These are phyloP conservation scores for Dipodascopsis uninucleata DNA, from an alignment of 805 yeast species.

Conservation along the genomic window DNA sequence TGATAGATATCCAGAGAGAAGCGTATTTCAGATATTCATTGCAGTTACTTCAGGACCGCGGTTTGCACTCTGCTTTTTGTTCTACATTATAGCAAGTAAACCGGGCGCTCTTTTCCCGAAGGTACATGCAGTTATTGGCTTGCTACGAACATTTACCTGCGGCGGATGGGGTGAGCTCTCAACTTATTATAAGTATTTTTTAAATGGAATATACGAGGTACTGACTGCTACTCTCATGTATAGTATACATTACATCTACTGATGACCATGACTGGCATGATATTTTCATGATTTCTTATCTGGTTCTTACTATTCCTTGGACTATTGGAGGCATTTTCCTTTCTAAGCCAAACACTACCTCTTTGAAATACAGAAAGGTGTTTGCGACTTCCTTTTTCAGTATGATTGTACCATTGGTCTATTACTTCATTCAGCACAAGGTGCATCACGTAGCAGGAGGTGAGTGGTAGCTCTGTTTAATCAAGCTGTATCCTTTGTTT, in stretches of 20 bases:
- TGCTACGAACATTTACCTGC: conserved; percentile 86
- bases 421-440: conserved; percentile 89
- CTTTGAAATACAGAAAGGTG: conserved; percentile 50
- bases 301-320: conserved; percentile 90
- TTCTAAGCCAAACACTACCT: conserved; percentile 47
- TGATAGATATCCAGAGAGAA: conserved; percentile 92
- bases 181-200: not conserved
- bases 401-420: conserved; percentile 75
- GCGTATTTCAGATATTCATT: conserved; percentile 83
- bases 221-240: not conserved
- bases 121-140: conserved; percentile 50
- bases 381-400: conserved; percentile 60
- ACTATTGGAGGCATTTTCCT: conserved; percentile 56
- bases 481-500: not conserved
- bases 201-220: no score
- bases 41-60: conserved; percentile 58
- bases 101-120: conserved; percentile 39
- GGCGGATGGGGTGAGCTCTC: conserved; percentile 75
- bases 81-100: conserved; percentile 14
- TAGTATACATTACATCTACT: conserved; percentile 87
- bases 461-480: conserved; percentile 6
- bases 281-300: conserved; percentile 88
- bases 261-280: conserved; percentile 97
- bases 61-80: conserved; percentile 21
- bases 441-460: conserved; percentile 78